Conservation (phyloP, 305 asterid species). For the Rubia balearica region DNA sequence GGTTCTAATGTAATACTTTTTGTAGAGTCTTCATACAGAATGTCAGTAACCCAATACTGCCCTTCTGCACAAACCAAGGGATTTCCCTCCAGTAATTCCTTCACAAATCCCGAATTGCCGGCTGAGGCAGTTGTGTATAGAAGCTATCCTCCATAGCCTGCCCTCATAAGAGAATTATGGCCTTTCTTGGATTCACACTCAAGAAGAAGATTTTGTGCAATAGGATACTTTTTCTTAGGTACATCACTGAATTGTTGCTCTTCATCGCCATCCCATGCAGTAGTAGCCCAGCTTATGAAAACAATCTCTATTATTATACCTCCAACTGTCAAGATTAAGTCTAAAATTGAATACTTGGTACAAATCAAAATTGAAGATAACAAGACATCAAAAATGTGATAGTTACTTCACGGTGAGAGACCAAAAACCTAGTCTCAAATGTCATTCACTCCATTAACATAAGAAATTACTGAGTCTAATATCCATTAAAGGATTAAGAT, state of each 20-base stretch:
- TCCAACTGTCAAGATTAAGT: not conserved
- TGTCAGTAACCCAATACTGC: slow-evolving; percentile 80
- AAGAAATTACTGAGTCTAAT: not conserved
- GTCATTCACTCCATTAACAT: not conserved
- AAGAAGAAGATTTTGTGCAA: slow-evolving; percentile 50
- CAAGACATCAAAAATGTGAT: not conserved
- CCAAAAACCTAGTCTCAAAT: not conserved
- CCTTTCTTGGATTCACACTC: slow-evolving; percentile 47
- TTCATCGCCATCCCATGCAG: slow-evolving; percentile 79
- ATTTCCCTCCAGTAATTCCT: slow-evolving; percentile 47
- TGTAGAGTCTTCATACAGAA: slow-evolving; percentile 57
- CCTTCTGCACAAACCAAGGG: slow-evolving; percentile 84
- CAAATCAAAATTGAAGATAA: not conserved
- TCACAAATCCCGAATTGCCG: slow-evolving; percentile 53
- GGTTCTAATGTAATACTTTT: too few relatives aligned
- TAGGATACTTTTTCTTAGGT: slow-evolving; percentile 53
- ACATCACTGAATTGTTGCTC: slow-evolving; percentile 32
- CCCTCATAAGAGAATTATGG: slow-evolving; percentile 51
- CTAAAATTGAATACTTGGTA: not conserved
- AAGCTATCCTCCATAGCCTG: slow-evolving; percentile 94
- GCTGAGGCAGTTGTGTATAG: slow-evolving; percentile 81
- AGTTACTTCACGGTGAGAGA: not conserved
- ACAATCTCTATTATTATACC: not conserved
- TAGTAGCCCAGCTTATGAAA: not conserved
- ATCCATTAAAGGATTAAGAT: not conserved